phyloP scores from a whole-genome alignment of 2,329 filamentous ascomycete genomes.

The Trichoderma asperellum region DNA sequence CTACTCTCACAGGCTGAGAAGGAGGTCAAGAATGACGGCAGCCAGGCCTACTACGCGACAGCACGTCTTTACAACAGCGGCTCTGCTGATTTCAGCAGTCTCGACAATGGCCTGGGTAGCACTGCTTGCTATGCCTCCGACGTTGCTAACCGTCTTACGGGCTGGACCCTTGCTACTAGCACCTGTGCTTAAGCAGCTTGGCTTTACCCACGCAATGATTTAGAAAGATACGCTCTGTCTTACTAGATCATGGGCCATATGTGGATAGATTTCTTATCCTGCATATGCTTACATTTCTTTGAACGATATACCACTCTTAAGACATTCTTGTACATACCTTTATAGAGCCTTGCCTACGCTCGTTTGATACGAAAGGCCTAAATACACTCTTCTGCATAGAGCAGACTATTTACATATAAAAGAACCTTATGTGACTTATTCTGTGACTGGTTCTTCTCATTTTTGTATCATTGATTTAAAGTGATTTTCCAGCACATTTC shows the following conservation, averaged over 20 bases:
- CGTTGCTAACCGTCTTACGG: conserved; percentile 34
- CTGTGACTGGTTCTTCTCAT: neutral
- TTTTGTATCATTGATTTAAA: neutral
- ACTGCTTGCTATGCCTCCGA: conserved; percentile 34
- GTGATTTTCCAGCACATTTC: neutral
- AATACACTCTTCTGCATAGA: neutral
- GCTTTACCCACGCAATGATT: neutral
- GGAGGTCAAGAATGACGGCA: conserved; percentile 1
- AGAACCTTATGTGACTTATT: too few relatives aligned
- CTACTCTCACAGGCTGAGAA: conserved; percentile 14
- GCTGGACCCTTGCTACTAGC: conserved; percentile 33
- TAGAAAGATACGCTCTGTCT: neutral
- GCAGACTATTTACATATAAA: neutral
- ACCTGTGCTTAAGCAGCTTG: conserved; percentile 19
- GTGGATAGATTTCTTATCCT: neutral
- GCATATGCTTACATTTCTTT: neutral
- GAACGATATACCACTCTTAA: neutral
- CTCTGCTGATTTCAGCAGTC: conserved; percentile 34
- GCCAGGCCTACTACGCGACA: conserved; percentile 32
- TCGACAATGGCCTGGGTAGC: conserved; percentile 31
- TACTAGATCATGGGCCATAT: neutral
- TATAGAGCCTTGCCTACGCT: conserved; percentile 4
- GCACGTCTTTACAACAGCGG: conserved; percentile 35
- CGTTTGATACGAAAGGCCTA: conserved; percentile 21
- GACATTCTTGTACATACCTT: neutral